Evolutionary conservation across 1,284 basidiomycete species (phyloP), one percentile per base, ranked within the genome.

Genomic region (Phylloporus sp.): DNA sequence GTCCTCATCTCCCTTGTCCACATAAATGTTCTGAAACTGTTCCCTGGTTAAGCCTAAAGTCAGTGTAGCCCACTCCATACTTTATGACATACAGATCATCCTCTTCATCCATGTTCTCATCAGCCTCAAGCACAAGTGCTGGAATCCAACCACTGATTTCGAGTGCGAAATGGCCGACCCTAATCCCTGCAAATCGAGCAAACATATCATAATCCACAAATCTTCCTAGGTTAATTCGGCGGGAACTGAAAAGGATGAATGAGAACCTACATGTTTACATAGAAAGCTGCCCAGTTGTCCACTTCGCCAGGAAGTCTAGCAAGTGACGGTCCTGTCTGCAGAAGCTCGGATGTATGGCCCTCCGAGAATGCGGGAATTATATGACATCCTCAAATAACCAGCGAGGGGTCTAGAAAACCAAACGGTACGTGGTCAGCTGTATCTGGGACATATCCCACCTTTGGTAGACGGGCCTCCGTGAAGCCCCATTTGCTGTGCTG

Each of bases 211-310:
- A 4, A 35, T 68, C 32, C 0, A 58, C 53, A 49, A 68, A 68
- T 53, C 68, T 68, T 49, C n/a, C 19, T 20, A 3, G 8, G 6
- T 17, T n/a, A n/a, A n/a, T n/a, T n/a, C n/a, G n/a, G n/a, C n/a
- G n/a, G n/a, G n/a, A n/a, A n/a, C n/a, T n/a, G n/a, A n/a, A n/a
- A n/a, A n/a, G n/a, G n/a, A n/a, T n/a, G n/a, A n/a, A n/a, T n/a
- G n/a, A 47, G 45, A 12, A 47, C 67, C 53, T 11, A 69, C 67
- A 69, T 69, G 23, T 69, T 69, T 0, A 68, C 14, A 11, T 68
- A 68, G 19, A 52, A 69, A 12, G 35, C 52, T 0, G 52, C 45
- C 68, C 62, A 68, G 11, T 68, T 45, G 7, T 68, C 59, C 2
- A 3, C 23, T 23, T 69, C 67, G 1, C 53, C 67, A 4, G 27